Base-by-base conservation (phyloP, 208 protist species). In the Trypanosoma rangeli region DNA sequence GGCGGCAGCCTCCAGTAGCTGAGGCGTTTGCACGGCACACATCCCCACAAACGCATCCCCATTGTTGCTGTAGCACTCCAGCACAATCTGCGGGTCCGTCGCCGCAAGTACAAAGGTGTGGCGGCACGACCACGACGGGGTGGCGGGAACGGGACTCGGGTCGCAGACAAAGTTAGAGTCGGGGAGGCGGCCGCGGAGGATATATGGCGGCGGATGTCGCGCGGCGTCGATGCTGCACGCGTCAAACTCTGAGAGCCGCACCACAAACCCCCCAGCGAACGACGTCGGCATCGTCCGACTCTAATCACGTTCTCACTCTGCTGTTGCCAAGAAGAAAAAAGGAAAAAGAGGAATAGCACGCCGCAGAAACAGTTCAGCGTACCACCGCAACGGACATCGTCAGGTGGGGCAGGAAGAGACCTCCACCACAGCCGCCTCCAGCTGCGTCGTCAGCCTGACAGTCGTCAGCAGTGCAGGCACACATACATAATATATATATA, bases 141-240 rank as follows among this genome's bases (percentile, higher is more conserved):
- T 39, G 20, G n/a, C 22, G 13, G 16, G 1, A 20, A 56, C 42
- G n/a, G 18, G 31, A 33, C 67, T 64, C 15, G 24, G 3, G 15
- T 15, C 39, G 20, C 42, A 72, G 3, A n/a, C 20, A 63, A 72
- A 64, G 16, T 35, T 65, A 16, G 15, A 57, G 31, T 22, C 8
- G 29, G 56, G 56, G 31, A 48, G 16, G 2, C 18, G 58, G 20
- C 71, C 71, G 31, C 50, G 35, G 16, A 76, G 64, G 42, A 64
- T 33, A 39, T 76, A 76, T 0, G 71, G 71, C 20, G 71, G 71
- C 0, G 50, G 61, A 33, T 70, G 58, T 22, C 39, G 16, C 13
- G 39, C 24, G 2, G 44, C 0, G 58, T 76, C 71, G n/a, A 76
- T 56, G 20, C 53, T 53, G 26, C 53, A 31, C 42, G 53, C 35